Percentiles rank a stretch among this genome's conserved stretches.
phyloP scores from a whole-genome alignment of 768 basidiomycete species.

The Leccinum arenicola region DNA sequence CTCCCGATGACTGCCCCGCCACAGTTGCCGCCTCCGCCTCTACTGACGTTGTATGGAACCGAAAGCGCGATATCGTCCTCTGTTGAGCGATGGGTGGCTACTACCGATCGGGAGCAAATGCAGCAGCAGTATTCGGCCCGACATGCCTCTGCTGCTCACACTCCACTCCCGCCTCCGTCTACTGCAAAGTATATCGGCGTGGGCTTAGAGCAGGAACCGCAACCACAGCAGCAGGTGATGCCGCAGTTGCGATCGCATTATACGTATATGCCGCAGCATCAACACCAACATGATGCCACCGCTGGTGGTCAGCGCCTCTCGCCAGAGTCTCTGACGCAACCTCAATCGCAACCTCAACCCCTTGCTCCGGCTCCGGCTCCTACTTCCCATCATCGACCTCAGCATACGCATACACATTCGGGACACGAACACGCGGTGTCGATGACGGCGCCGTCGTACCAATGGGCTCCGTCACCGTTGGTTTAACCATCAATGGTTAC shows the following conservation, averaged over 20 bases:
- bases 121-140: background rate
- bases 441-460: conserved; percentile 10
- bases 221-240: conserved; percentile 7
- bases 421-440: conserved; percentile 18
- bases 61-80: conserved; percentile 15
- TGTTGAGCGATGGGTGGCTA: conserved; percentile 14
- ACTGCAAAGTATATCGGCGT: conserved; percentile 4
- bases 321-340: background rate
- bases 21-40: background rate
- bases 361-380: background rate
- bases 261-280: conserved; percentile 21
- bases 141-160: background rate
- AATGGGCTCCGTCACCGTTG: conserved; percentile 19
- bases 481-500: no score
- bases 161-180: background rate
- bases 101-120: conserved; percentile 15
- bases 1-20: background rate
- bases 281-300: conserved; percentile 4
- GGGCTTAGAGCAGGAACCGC: background rate
- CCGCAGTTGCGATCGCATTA: conserved; percentile 28
- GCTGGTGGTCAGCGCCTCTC: background rate
- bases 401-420: conserved; percentile 5
- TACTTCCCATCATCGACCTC: background rate
- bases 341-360: background rate
- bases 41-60: conserved; percentile 8